Evolutionary conservation across 2,329 filamentous ascomycete species (phyloP), one percentile per base, ranked within the genome.

Genomic region (Xylariaceae sp.): DNA sequence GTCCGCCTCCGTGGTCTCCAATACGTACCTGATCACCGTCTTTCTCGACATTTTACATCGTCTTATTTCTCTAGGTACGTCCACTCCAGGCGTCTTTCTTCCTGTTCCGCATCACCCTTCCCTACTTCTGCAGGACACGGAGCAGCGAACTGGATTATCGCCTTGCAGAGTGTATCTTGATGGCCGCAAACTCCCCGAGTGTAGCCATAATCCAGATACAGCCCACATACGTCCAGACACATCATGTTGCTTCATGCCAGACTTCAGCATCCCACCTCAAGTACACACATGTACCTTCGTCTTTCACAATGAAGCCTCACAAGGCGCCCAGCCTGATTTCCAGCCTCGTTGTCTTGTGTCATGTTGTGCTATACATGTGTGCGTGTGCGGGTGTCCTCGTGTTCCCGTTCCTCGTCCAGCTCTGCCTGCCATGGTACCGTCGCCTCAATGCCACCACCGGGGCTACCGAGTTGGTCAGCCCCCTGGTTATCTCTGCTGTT

Each of bases 381-480:
- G 16, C 16, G 34, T 38, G 34, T 38, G 34, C 16, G 34, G 5
- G 34, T 38, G 34, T 53, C 49, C 44, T 53, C 33, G 48, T 47
- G 45, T 48, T 53, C 44, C 51, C 53, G 38, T 47, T 45, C 47
- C 43, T 31, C 42, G 18, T 46, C 46, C 42, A 45, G 38, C 47
- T 45, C 42, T 45, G 36, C 44, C 48, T 22, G 48, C 42, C 45
- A 51, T 48, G 40, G 38, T 28, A 28, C 50, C 34, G 42, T 45
- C 28, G n/a, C 12, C 22, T 10, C 42, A 14, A 45, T 14, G 19
- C 28, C 14, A 45, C 31, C 5, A 31, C 28, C 17, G 5, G 6
- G 19, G 18, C 28, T n/a, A 4, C 28, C 16, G 18, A 13, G n/a
- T 42, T 18, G 46, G 11, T 45, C 33, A 46, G 22, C 19, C 45